Conservation (phyloP, 352 stramenopile genomes). For the Phytophthora meadii region DNA sequence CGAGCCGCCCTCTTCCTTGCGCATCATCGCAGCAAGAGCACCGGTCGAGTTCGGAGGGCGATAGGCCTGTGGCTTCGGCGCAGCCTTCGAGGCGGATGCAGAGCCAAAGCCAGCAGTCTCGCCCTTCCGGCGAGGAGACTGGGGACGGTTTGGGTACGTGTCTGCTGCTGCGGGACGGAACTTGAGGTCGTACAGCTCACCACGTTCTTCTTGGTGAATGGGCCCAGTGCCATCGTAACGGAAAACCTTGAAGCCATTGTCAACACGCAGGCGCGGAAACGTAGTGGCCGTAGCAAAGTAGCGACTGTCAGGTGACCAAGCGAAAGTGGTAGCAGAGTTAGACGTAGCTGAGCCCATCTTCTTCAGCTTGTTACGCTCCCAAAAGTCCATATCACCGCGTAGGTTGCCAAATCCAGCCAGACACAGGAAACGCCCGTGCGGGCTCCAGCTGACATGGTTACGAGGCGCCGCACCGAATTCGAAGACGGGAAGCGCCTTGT, state of each 20-base stretch:
- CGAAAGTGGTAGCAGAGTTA: slow-evolving; percentile 80
- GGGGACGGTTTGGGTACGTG: slow-evolving; percentile 89
- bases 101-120: slow-evolving; percentile 46
- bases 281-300: slow-evolving; percentile 97
- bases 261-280: slow-evolving; percentile 98
- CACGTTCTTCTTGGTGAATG: slow-evolving; percentile 85
- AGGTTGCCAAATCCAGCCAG: slow-evolving; percentile 97
- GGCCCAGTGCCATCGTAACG: slow-evolving; percentile 95
- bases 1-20: slow-evolving; percentile 81
- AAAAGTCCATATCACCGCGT: slow-evolving; percentile 96
- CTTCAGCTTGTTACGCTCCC: slow-evolving; percentile 96
- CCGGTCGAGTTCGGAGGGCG: slow-evolving; percentile 88
- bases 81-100: slow-evolving; percentile 48
- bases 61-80: slow-evolving; percentile 85
- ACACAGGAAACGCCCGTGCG: slow-evolving; percentile 96
- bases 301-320: slow-evolving; percentile 95
- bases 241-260: slow-evolving; percentile 98
- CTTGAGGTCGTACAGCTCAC: slow-evolving; percentile 88
- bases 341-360: slow-evolving; percentile 90
- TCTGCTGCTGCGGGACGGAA: slow-evolving; percentile 81
- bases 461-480: slow-evolving; percentile 95
- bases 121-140: slow-evolving; percentile 82
- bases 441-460: slow-evolving; percentile 96
- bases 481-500: slow-evolving; percentile 94
- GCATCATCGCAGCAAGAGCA: slow-evolving; percentile 94